phyloP scores from a whole-genome alignment of 208 protist species.

The Novymonas esmeraldas region DNA sequence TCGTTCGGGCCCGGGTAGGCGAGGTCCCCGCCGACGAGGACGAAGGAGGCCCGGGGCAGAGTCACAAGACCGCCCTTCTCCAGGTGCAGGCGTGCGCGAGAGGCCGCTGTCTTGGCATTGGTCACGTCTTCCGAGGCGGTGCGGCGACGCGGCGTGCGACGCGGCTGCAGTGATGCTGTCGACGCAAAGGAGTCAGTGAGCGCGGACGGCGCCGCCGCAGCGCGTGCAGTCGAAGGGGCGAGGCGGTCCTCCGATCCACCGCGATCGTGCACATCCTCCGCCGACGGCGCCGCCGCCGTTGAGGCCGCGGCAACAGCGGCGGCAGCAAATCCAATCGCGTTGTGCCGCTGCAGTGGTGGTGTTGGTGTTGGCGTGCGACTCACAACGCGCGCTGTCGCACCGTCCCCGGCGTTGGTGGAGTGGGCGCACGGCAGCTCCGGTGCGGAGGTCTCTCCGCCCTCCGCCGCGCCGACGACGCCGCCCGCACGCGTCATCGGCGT shows the following conservation, averaged over 20 bases:
- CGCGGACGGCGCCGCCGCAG: too few relatives aligned
- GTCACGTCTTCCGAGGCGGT: neutral
- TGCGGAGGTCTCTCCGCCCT: neutral
- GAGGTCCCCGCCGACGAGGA: conserved; percentile 83
- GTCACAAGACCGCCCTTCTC: conserved; percentile 19
- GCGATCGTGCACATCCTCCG: too few relatives aligned
- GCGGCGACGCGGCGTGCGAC: neutral
- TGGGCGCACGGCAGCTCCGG: neutral
- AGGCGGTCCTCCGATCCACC: too few relatives aligned
- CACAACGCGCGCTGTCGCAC: too few relatives aligned
- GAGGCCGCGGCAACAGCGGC: neutral
- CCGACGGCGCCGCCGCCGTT: neutral
- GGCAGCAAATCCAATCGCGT: neutral
- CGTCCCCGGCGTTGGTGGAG: neutral
- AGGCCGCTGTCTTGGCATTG: neutral
- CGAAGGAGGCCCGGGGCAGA: conserved; percentile 77
- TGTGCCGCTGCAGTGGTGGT: too few relatives aligned
- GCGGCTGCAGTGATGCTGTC: neutral
- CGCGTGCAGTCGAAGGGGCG: too few relatives aligned
- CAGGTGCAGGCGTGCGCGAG: neutral
- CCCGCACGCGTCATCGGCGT: neutral
- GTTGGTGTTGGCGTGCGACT: neutral
- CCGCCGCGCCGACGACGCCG: too few relatives aligned
- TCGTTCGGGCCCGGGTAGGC: conserved; percentile 81
- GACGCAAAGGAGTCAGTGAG: neutral